Base-by-base conservation (phyloP, 2,329 filamentous ascomycete genomes). In the Ophiostoma sp. region DNA sequence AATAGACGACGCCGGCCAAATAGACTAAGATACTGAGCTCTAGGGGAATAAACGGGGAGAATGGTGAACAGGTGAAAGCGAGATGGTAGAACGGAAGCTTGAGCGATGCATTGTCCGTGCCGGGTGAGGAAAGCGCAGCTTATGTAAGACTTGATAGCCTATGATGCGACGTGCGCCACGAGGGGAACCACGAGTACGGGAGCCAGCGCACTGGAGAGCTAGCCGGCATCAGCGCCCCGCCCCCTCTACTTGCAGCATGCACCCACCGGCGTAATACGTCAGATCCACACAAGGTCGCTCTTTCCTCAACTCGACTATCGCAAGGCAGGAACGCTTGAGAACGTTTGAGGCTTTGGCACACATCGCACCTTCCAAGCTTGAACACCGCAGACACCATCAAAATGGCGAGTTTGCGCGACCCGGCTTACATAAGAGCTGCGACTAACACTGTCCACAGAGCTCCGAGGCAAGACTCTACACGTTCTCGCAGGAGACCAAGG, bases 391-490 rank as follows among this genome's bases (percentile, higher is more conserved):
- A 63, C 58, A 27, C 9, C 4, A 47, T 27, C 41, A 64, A 5
- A 27, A 64, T 64, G 63, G 63, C 63, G 12, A 47, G 63, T 64
- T 62, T 14, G 11, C n/a, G n/a, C 40, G 4, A 16, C 2, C n/a
- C 12, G 27, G 16, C 40, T 63, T 63, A 63, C 40, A n/a, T 63
- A 63, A 63, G 42, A 40, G 7, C n/a, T 4, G 38, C 18, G 16
- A 27, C 63, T 64, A 64, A 64, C 63, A 7, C 18, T 6, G 27
- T 27, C 27, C 27, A 5, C 70, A 83, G 81, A 79, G 88, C 75
- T 96, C 93, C 76, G 93, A 97, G 83, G 88, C 92, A 71, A 85
- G 93, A 74, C 85, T 98, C 71, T 98, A 97, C 81, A 92, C 91
- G 70, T 96, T 98, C 85, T 96, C 93, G 44, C 86, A 88, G 72